A percentile compares a stretch with the other conserved stretches of the same genome.
These are phyloP conservation scores for Quercus parvula DNA, from an alignment of 306 rosid genomes.

Conservation along the genomic window DNA sequence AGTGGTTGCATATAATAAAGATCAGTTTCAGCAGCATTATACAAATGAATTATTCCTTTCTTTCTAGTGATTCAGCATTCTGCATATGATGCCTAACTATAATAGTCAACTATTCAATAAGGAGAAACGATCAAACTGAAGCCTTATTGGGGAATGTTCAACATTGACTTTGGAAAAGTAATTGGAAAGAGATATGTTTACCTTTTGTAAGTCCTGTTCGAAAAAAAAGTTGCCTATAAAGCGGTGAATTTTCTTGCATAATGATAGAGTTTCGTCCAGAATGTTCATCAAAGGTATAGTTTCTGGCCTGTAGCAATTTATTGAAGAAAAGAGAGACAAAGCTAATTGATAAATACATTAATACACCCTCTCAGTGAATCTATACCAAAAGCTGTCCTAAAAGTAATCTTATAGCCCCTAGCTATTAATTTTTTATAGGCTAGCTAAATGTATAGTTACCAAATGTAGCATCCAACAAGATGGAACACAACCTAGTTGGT, in stretches of 20 bases:
- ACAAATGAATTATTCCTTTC: constrained; percentile 11
- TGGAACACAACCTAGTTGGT: not conserved
- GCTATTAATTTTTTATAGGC: not conserved
- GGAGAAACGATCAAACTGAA: constrained; percentile 79
- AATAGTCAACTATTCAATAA: constrained; percentile 49
- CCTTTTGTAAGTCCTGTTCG: constrained; percentile 63
- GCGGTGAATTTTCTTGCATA: constrained; percentile 2
- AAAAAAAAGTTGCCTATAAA: constrained; percentile 1
- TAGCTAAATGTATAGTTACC: constrained; percentile 1
- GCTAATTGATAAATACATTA: not conserved
- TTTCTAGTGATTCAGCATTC: constrained; percentile 29
- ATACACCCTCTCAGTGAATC: not conserved
- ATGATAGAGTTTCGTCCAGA: not conserved
- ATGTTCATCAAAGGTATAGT: not conserved
- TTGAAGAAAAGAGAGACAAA: not conserved
- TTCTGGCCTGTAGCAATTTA: not conserved
- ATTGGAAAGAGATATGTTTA: constrained; percentile 87
- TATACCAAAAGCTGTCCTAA: not conserved
- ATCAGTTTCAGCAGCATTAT: constrained; percentile 34
- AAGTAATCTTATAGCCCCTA: not conserved
- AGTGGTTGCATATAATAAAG: constrained; percentile 86
- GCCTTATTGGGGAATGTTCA: constrained; percentile 95
- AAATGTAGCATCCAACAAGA: not conserved
- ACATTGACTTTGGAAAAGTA: constrained; percentile 88
- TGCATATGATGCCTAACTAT: constrained; percentile 35